Conservation (phyloP, 495 filamentous ascomycete species). For the Cercophora samala region DNA sequence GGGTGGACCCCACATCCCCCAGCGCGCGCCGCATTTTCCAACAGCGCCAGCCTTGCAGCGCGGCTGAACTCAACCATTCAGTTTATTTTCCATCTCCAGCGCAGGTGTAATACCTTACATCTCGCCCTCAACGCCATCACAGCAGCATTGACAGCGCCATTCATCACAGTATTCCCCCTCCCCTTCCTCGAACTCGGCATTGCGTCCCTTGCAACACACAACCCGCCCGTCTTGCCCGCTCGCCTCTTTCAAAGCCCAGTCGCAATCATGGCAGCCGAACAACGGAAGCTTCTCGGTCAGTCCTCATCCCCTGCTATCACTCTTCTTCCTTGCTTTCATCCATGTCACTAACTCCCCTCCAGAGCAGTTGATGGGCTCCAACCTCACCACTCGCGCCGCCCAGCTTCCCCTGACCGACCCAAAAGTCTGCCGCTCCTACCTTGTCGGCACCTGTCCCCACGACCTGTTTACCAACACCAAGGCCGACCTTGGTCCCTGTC, state of each 20-base stretch:
- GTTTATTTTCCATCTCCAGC: constrained; percentile 4
- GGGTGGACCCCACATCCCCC: constrained; percentile 20
- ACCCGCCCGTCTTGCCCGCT: not conserved
- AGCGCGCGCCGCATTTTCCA: constrained; percentile 3
- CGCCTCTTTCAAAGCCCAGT: not conserved
- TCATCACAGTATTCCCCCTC: not conserved
- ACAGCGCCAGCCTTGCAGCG: constrained; percentile 32
- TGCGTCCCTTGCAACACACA: not conserved
- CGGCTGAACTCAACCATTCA: constrained; percentile 18
- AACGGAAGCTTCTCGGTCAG: constrained; percentile 89
- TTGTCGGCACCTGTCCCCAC: constrained; percentile 92
- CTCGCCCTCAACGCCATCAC: not conserved
- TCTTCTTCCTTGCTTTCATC: constrained; percentile 1
- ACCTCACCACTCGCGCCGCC: constrained; percentile 64
- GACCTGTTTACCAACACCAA: constrained; percentile 99
- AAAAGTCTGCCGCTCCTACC: constrained; percentile 92
- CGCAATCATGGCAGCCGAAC: constrained; percentile 81
- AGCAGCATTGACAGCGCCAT: constrained; percentile 6
- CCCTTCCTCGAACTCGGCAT: not conserved
- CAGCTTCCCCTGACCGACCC: constrained; percentile 86
- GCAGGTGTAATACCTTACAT: too few species aligned
- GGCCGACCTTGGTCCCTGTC: constrained; percentile 89
- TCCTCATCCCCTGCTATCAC: constrained; percentile 5
- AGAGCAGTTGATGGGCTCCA: constrained; percentile 81
- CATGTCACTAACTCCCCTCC: constrained; percentile 19